Conservation (phyloP, 108 stramenopile genomes). For the Cyclotella baltica region DNA sequence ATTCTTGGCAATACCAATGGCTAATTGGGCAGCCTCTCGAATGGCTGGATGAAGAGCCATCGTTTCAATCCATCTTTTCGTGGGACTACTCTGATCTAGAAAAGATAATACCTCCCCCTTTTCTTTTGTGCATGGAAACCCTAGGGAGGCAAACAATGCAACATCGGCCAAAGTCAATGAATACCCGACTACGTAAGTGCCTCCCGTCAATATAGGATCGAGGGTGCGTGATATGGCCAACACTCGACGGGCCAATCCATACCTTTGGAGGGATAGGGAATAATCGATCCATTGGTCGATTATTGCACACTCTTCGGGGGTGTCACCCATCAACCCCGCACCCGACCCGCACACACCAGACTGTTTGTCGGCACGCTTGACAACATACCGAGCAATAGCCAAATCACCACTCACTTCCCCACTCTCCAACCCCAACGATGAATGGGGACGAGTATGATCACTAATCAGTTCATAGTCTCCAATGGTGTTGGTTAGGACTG, state of each 20-base stretch:
- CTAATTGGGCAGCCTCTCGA: constrained; percentile 79
- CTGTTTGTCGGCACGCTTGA: constrained; percentile 23
- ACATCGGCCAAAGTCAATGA: constrained; percentile 91
- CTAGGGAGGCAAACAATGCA: constrained; percentile 77
- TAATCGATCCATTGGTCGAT: constrained; percentile 96
- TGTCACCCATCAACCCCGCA: constrained; percentile 32
- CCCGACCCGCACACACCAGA: too few relatives aligned
- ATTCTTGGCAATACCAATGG: constrained; percentile 65
- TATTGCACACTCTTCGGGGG: constrained; percentile 47
- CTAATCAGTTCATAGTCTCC: constrained; percentile 66
- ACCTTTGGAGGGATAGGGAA: constrained; percentile 64
- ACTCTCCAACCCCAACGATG: constrained; percentile 57
- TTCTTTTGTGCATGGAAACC: constrained; percentile 69
- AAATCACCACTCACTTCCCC: constrained; percentile 72
- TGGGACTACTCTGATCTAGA: constrained; percentile 34
- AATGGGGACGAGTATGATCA: constrained; percentile 67
- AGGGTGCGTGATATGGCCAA: constrained; percentile 73
- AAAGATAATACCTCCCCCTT: constrained; percentile 35
- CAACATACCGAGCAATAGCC: constrained; percentile 80
- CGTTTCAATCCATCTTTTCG: constrained; percentile 80
- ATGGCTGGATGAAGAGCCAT: constrained; percentile 75
- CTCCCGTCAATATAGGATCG: constrained; percentile 66
- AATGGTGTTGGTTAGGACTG: constrained; percentile 72
- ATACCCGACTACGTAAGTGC: constrained; percentile 80
- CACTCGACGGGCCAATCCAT: constrained; percentile 54